These are phyloP conservation scores for Leccinum variabile DNA, from an alignment of 1,284 basidiomycete genomes.

Conservation along the genomic window DNA sequence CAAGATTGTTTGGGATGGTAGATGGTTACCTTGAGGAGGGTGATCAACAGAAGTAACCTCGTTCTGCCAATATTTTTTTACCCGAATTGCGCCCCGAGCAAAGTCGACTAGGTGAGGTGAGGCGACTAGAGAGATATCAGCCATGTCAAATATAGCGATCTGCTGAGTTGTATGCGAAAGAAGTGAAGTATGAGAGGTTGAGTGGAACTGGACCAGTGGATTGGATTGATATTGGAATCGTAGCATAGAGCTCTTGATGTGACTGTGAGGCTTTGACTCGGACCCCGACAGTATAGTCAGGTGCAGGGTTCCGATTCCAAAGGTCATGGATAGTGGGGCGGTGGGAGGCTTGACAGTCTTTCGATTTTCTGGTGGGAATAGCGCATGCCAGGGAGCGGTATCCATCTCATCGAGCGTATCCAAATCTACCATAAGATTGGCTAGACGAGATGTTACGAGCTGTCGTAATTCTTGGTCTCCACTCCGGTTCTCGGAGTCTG, in stretches of 20 bases:
- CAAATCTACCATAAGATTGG: conserved; percentile 42
- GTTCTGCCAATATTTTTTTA: conserved; percentile 33
- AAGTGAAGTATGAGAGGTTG: conserved; percentile 19
- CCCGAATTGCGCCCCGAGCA: conserved; percentile 55
- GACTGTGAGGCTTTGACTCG: conserved; percentile 26
- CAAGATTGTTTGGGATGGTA: conserved; percentile 29
- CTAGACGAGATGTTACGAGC: conserved; percentile 44
- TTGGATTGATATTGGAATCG: conserved; percentile 29
- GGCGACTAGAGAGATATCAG: conserved; percentile 48
- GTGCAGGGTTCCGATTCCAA: conserved; percentile 22
- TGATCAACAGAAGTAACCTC: background rate
- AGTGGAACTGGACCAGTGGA: conserved; percentile 12
- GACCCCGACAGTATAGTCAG: conserved; percentile 24
- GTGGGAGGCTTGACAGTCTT: conserved; percentile 7
- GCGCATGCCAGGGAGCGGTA: conserved; percentile 36
- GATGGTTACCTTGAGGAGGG: conserved; percentile 1
- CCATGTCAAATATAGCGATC: conserved; percentile 41
- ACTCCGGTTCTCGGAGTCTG: conserved; percentile 10
- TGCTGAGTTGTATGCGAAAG: conserved; percentile 36
- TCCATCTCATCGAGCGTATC: conserved; percentile 40
- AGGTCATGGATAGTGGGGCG: conserved; percentile 14
- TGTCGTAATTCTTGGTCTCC: conserved; percentile 24
- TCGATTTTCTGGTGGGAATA: conserved; percentile 19
- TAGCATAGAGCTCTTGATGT: conserved; percentile 28
- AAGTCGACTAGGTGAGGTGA: conserved; percentile 65